Percentiles rank a stretch among this genome's conserved stretches.
Conservation (phyloP, 805 yeast genomes). For the Lachancea kluyveri region DNA sequence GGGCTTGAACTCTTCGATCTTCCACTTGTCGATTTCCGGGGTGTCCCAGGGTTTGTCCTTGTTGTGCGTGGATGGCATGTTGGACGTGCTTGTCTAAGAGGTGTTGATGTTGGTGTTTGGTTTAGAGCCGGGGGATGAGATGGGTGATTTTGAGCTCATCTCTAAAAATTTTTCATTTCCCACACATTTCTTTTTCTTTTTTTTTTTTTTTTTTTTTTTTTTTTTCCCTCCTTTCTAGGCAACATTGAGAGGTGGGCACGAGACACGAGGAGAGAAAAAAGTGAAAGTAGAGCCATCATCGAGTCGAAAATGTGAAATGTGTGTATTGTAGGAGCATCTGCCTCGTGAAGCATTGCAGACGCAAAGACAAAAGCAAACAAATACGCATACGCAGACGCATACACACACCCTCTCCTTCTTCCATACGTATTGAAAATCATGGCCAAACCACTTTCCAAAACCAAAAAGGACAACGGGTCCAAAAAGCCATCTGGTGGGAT, state of each 20-base stretch:
- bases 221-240: not conserved
- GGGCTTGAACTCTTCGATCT: slow-evolving; percentile 76
- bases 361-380: too few species aligned
- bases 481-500: slow-evolving; percentile 3
- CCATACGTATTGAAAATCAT: slow-evolving; percentile 1
- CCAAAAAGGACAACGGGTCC: too few species aligned
- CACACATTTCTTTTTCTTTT: not conserved
- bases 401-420: too few species aligned
- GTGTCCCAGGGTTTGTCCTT: slow-evolving; percentile 98
- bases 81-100: not conserved
- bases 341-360: too few species aligned
- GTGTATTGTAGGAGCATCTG: too few species aligned
- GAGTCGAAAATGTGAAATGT: too few species aligned
- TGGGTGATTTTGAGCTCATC: slow-evolving; percentile 1
- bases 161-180: not conserved
- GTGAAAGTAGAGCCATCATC: too few species aligned
- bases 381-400: too few species aligned
- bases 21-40: slow-evolving; percentile 91
- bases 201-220: slow-evolving; percentile 1
- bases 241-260: not conserved
- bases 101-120: not conserved
- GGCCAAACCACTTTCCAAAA: too few species aligned
- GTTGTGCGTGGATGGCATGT: slow-evolving; percentile 88
- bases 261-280: too few species aligned
- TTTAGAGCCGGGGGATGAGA: not conserved